Conservation (phyloP, 805 yeast species). For the Hemisphaericaspora nanyangensis region DNA sequence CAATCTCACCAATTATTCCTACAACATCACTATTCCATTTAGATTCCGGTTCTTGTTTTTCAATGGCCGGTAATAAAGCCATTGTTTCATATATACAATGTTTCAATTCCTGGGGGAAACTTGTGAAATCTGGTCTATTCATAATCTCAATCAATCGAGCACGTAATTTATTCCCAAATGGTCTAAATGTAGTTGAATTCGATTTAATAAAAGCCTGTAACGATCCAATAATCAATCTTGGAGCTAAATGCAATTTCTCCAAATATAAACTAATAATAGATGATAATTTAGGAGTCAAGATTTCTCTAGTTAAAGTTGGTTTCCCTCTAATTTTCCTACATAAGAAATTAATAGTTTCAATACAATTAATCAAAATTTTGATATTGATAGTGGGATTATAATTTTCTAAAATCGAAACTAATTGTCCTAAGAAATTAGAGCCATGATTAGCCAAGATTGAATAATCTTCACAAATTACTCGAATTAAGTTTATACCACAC, state of each 20-base stretch:
- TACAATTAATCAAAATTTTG: constrained; percentile 30
- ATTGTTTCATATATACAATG: constrained; percentile 43
- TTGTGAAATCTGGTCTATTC: constrained; percentile 31
- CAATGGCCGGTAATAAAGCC: constrained; percentile 56
- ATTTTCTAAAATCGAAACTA: constrained; percentile 37
- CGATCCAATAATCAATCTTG: constrained; percentile 31
- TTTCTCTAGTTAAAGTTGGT: constrained; percentile 79
- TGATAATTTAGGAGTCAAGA: constrained; percentile 75
- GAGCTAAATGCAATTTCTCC: constrained; percentile 29
- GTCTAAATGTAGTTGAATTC: constrained; percentile 79
- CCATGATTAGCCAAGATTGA: constrained; percentile 41
- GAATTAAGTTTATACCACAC: constrained; percentile 55
- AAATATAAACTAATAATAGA: constrained; percentile 53
- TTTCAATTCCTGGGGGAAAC: constrained; percentile 39
- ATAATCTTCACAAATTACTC: constrained; percentile 39
- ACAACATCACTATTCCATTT: constrained; percentile 45
- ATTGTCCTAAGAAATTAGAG: constrained; percentile 30
- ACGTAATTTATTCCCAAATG: constrained; percentile 64
- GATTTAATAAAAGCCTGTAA: constrained; percentile 41
- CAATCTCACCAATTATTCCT: constrained; percentile 48
- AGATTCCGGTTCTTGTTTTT: constrained; percentile 46
- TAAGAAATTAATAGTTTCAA: constrained; percentile 39
- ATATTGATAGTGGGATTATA: constrained; percentile 29
- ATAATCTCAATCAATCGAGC: constrained; percentile 35
- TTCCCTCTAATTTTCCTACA: constrained; percentile 64